phyloP scores from a whole-genome alignment of 306 rosid species.

The Hippophae rhamnoides region DNA sequence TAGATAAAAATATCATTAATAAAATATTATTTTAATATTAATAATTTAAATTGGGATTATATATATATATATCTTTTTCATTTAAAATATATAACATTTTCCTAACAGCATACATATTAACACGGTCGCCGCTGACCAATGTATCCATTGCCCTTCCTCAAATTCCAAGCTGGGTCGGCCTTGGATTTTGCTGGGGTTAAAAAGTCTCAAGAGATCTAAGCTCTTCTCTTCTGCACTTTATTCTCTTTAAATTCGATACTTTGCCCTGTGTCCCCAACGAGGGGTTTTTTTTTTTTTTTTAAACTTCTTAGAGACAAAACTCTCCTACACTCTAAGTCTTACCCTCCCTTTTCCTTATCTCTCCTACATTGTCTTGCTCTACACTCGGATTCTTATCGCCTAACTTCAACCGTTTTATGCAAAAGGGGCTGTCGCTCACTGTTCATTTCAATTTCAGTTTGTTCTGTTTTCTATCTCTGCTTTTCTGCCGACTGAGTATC shows the following conservation, averaged over 20 bases:
- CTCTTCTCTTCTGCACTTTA: slow-evolving; percentile 40
- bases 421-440: slow-evolving; percentile 16
- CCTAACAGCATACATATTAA: no score
- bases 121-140: slow-evolving; percentile 37
- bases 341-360: slow-evolving; percentile 21
- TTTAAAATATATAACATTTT: no score
- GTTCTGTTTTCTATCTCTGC: slow-evolving; percentile 16
- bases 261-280: slow-evolving; percentile 54
- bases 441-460: slow-evolving; percentile 14
- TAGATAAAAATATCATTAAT: no score
- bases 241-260: slow-evolving; percentile 61
- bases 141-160: slow-evolving; percentile 19
- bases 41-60: no score
- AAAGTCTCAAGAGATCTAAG: slow-evolving; percentile 23
- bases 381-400: slow-evolving; percentile 30
- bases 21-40: no score
- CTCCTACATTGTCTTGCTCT: slow-evolving; percentile 45
- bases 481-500: slow-evolving; percentile 3
- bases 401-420: slow-evolving; percentile 10
- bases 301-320: not conserved
- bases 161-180: slow-evolving; percentile 35
- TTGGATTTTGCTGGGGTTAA: slow-evolving; percentile 61
- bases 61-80: no score
- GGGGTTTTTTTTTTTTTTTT: slow-evolving; percentile 26
- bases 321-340: slow-evolving; percentile 2